Evolutionary conservation across 2,329 filamentous ascomycete species (phyloP), one percentile per base, ranked within the genome.

Genomic region (Claviceps sorghi): DNA sequence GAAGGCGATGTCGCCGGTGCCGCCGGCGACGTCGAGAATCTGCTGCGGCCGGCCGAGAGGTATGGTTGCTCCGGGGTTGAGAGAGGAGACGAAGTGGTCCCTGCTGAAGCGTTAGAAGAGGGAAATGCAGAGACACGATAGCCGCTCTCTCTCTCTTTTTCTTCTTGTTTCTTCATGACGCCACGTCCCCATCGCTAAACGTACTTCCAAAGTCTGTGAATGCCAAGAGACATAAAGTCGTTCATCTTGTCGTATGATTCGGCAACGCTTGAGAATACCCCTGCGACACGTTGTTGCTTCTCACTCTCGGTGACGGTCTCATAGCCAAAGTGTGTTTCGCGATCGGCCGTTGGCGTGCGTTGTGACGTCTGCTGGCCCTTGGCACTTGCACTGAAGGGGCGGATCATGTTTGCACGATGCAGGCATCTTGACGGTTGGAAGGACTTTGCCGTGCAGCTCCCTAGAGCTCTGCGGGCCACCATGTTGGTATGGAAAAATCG

Each of bases 241-340:
- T 98, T 98, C 93, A 98, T 98, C 56, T 84, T 85, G 69, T 98
- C 93, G 71, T 98, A 98, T 19, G 86, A 88, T 57, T 87, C 83
- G 59, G 93, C 93, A 42, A 98, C 93, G 59, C 86, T 96, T 68
- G 88, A 91, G 73, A 98, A 98, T 54, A 98, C 93, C 43, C 80
- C 82, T 55, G 86, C 86, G 42, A 96, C 90, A 76, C 72, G 67
- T 58, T 75, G 62, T 45, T 71, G 72, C 70, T 96, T 96, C 67
- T 93, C 76, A 10, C 80, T 75, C 65, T 94, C 87, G 17, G 85
- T 80, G 42, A 96, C 77, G 43, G 87, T 91, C 70, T 90, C 79
- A 67, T 88, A 96, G 50, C 90, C 90, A 67, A 96, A 96, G 71
- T 95, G 89, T 49, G 90, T 95, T 56, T 83, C 83, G 54, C 76